Evolutionary conservation across 306 rosid species (phyloP).

Genomic region (Arachis stenosperma): DNA sequence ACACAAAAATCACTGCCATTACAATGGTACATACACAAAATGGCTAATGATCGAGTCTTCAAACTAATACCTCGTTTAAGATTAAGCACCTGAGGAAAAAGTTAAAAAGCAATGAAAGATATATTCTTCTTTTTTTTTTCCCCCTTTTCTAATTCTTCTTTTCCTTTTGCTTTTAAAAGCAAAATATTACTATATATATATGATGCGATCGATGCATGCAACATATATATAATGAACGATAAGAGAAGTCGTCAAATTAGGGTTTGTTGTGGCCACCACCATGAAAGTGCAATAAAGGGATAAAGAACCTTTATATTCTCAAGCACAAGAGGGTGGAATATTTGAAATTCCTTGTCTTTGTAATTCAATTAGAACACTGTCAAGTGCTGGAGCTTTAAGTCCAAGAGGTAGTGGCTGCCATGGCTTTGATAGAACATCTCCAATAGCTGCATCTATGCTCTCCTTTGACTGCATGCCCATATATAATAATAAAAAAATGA

Average conservation of each 20-base stretch:
- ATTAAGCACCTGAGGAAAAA: conserved; percentile 16
- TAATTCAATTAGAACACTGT: conserved; percentile 72
- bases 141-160: neutral
- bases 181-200: conserved; percentile 14
- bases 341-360: conserved; percentile 80
- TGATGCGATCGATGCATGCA: conserved; percentile 15
- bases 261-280: conserved; percentile 37
- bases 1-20: conserved; percentile 31
- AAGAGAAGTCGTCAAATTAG: conserved; percentile 69
- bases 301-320: neutral
- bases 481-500: neutral
- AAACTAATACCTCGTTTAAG: conserved; percentile 11
- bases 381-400: conserved; percentile 76
- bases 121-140: neutral
- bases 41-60: conserved; percentile 2
- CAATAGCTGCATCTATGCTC: conserved; percentile 85
- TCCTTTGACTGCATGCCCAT: conserved; percentile 83
- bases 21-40: neutral
- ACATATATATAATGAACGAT: conserved; percentile 21
- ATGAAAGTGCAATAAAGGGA: conserved; percentile 3
- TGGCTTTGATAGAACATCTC: conserved; percentile 82
- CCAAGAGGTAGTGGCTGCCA: conserved; percentile 94
- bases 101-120: neutral
- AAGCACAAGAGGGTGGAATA: conserved; percentile 70
- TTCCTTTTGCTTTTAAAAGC: neutral